Percentiles rank a stretch among this genome's conserved stretches.
These are phyloP conservation scores for Russula sp. DNA, from an alignment of 768 basidiomycete genomes.

Conservation along the genomic window DNA sequence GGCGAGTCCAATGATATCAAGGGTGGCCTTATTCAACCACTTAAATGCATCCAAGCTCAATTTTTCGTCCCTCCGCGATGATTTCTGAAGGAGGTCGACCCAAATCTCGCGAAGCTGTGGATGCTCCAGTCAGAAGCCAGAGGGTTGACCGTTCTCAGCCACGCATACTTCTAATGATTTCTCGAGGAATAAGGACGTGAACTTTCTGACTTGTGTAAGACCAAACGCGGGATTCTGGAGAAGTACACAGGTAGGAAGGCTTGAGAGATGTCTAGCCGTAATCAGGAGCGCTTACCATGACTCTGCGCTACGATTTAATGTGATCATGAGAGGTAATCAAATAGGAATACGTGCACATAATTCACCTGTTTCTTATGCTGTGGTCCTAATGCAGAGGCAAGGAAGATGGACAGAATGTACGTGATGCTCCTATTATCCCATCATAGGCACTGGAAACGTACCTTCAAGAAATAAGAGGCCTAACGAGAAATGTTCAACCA, in stretches of 20 bases:
- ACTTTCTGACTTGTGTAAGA: conserved; percentile 21
- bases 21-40: conserved; percentile 22
- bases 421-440: too few relatives aligned
- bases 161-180: conserved; percentile 21
- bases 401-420: background rate
- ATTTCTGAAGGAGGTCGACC: conserved; percentile 13
- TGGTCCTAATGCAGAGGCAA: background rate
- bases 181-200: conserved; percentile 21
- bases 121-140: background rate
- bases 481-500: background rate
- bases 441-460: background rate
- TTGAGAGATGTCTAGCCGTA: background rate
- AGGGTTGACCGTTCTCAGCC: background rate
- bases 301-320: background rate
- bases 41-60: conserved; percentile 8
- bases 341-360: background rate
- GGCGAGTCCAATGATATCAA: conserved; percentile 25
- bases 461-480: conserved; percentile 18
- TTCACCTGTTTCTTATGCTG: conserved; percentile 13
- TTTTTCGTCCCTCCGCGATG: conserved; percentile 7
- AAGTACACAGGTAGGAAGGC: background rate
- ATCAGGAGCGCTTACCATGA: background rate
- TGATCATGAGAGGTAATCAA: too few relatives aligned
- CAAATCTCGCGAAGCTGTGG: conserved; percentile 27
- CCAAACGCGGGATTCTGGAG: conserved; percentile 26